Evolutionary conservation across 495 filamentous ascomycete genomes (phyloP), one percentile per base, ranked within the genome.

Genomic region (Haplographium delicatum): DNA sequence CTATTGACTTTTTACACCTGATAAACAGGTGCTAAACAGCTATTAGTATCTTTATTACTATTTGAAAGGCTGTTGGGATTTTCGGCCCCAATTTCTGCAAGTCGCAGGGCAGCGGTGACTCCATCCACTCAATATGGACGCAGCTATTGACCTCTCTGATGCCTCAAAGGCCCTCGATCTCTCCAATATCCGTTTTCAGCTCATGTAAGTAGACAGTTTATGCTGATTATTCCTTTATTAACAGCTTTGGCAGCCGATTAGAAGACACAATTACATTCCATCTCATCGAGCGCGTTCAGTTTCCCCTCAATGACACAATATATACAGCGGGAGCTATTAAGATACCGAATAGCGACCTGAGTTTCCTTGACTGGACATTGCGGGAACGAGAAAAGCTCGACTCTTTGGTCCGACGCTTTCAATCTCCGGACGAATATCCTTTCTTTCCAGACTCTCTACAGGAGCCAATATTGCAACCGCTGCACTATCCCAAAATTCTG

Each of bases 221-320:
- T 40, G 9, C 33, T 23, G 45, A 16, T 30, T 5, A 30, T 37
- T 16, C 27, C 11, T 11, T 20, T 18, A n/a, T 41, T 53, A 39
- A 50, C 50, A 48, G 44, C 33, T 16, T 30, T 31, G 31, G 1
- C 33, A 96, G 91, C 57, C 93, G 93, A 31, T 77, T 96, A 16
- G 93, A 99, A 72, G 94, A 99, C 64, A 97, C 94, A 50, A 97
- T 99, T 63, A 96, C 87, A 61, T 99, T 96, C 72, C 89, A 97
- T 71, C 73, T 97, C 19, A 99, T 99, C 63, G 94, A 99, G 66
- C 86, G 94, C 20, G 94, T 91, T 26, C 94, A 99, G 71, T 99
- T 99, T 68, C 91, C 91, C 0, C 75, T 91, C 47, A 97, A 96
- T 73, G 72, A 76, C 44, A 89, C 84, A 62, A 88, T 98, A 66